A percentile compares a stretch with the other conserved stretches of the same genome.
phyloP scores from a whole-genome alignment of 1,284 basidiomycete genomes.

The Irpex sp. region DNA sequence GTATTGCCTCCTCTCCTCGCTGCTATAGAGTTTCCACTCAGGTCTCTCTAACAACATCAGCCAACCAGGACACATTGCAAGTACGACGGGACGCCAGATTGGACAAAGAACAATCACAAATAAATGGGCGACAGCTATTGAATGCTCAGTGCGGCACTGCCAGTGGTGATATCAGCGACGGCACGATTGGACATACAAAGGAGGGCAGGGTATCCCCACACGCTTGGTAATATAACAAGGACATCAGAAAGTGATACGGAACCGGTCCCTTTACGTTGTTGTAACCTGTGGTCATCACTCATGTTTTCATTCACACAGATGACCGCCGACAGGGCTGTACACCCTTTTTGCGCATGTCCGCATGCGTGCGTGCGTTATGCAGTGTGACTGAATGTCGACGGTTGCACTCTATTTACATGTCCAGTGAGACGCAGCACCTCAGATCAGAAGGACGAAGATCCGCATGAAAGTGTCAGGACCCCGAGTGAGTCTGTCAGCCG shows the following conservation, averaged over 20 bases:
- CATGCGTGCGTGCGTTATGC: background rate
- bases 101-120: background rate
- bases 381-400: background rate
- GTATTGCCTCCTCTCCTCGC: background rate
- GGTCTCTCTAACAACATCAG: background rate
- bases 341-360: background rate
- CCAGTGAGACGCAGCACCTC: background rate
- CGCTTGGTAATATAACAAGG: background rate
- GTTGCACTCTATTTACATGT: background rate
- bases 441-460: background rate
- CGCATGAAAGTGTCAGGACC: background rate
- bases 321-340: constrained; percentile 1
- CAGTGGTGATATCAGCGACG: background rate
- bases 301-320: background rate
- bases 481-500: background rate
- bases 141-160: background rate
- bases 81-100: background rate
- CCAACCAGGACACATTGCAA: background rate
- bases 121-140: background rate
- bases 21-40: background rate
- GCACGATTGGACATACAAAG: background rate
- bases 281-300: background rate
- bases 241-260: constrained; percentile 2
- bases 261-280: constrained; percentile 1
- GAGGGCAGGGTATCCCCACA: background rate